phyloP scores from a whole-genome alignment of 1,284 basidiomycete genomes.

The Exobasidium cylindrosporum region DNA sequence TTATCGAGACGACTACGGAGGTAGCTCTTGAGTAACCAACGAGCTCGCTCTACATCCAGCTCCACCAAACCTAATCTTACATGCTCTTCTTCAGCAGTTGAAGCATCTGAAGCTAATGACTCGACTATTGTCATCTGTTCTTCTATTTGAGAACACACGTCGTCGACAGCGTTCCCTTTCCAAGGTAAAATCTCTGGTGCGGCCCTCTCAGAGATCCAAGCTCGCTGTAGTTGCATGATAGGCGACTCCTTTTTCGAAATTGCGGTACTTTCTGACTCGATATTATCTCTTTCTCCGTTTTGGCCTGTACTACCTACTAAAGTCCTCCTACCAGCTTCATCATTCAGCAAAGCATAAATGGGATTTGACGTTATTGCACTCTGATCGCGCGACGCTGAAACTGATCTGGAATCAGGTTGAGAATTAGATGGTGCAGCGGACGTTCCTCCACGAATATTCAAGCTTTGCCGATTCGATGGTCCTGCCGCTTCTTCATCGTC shows the following conservation, averaged over 20 bases:
- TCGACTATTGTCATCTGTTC: slow-evolving; percentile 18
- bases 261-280: too few relatives aligned
- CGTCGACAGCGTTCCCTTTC: slow-evolving; percentile 16
- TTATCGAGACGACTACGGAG: slow-evolving; percentile 37
- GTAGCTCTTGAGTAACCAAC: slow-evolving; percentile 46
- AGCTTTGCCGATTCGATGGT: too few relatives aligned
- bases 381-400: too few relatives aligned
- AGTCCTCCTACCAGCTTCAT: background rate
- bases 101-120: slow-evolving; percentile 9
- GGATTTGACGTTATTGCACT: too few relatives aligned
- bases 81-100: slow-evolving; percentile 45
- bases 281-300: background rate
- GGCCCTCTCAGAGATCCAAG: slow-evolving; percentile 14
- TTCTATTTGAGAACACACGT: slow-evolving; percentile 17
- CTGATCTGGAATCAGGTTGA: too few relatives aligned
- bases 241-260: too few relatives aligned
- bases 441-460: too few relatives aligned
- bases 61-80: slow-evolving; percentile 48
- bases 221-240: slow-evolving; percentile 5
- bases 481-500: background rate
- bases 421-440: too few relatives aligned
- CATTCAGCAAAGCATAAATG: background rate
- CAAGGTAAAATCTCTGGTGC: slow-evolving; percentile 15
- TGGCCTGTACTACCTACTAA: background rate
- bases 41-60: slow-evolving; percentile 48